These are phyloP conservation scores for Sechiopsis laciniata DNA, from an alignment of 306 rosid species.

Conservation along the genomic window DNA sequence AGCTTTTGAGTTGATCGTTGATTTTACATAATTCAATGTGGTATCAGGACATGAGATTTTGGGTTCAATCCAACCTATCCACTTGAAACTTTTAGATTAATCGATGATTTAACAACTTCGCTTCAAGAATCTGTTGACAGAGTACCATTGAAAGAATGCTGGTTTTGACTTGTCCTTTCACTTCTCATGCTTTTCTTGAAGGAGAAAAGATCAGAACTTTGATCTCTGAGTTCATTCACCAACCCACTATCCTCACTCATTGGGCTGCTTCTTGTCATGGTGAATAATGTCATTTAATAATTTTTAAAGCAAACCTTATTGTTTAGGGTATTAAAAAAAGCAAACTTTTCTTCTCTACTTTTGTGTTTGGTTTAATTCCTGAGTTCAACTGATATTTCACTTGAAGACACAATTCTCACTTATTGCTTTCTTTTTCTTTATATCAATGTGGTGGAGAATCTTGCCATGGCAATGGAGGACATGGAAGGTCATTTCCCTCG, in stretches of 20 bases:
- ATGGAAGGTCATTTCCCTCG: conserved; percentile 12
- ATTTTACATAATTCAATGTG: too few relatives aligned
- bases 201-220: conserved; percentile 11
- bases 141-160: background rate
- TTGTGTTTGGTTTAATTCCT: background rate
- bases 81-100: background rate
- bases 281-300: too few relatives aligned
- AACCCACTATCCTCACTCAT: background rate
- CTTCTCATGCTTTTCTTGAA: background rate
- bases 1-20: too few relatives aligned
- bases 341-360: conserved; percentile 1
- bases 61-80: too few relatives aligned
- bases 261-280: background rate
- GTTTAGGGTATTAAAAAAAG: background rate
- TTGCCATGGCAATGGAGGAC: background rate
- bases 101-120: background rate
- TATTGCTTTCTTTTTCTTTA: conserved; percentile 14
- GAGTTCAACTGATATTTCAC: conserved; percentile 15
- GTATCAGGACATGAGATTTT: too few relatives aligned
- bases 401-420: background rate
- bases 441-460: conserved; percentile 1
- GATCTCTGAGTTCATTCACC: background rate
- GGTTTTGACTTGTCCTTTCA: background rate
- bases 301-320: background rate
- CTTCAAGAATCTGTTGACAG: background rate